These are phyloP conservation scores for Saccharata proteae DNA, from an alignment of 2,329 filamentous ascomycete genomes.

Conservation along the genomic window DNA sequence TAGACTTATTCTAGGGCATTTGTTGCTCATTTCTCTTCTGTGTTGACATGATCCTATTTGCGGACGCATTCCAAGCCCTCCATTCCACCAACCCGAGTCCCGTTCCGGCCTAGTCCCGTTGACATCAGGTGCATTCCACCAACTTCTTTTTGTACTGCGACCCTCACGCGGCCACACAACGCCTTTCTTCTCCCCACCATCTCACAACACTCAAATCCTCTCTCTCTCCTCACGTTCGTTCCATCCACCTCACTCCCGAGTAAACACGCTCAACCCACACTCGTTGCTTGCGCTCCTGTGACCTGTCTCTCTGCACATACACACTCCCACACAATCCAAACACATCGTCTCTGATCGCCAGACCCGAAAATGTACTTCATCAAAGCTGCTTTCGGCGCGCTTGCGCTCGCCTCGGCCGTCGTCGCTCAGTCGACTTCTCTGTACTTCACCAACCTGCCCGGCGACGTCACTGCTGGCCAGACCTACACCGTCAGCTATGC, in stretches of 20 bases:
- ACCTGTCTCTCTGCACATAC: background rate
- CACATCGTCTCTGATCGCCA: background rate
- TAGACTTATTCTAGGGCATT: no score
- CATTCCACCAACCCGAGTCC: background rate
- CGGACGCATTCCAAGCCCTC: conserved; percentile 1
- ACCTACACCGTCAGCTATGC: conserved; percentile 37
- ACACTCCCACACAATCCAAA: background rate
- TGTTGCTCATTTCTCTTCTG: no score
- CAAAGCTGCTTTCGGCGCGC: conserved; percentile 33
- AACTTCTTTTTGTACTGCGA: background rate
- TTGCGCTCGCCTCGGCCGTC: conserved; percentile 26
- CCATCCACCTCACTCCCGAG: conserved; percentile 1
- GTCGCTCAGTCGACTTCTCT: conserved; percentile 30
- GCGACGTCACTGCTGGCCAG: conserved; percentile 36
- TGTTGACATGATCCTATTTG: no score
- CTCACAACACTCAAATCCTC: no score
- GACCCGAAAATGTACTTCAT: conserved; percentile 39
- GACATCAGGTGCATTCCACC: background rate
- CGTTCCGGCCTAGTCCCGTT: conserved; percentile 4
- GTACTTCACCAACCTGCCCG: conserved; percentile 38
- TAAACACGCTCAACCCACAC: conserved; percentile 5
- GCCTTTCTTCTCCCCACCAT: no score
- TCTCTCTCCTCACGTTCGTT: conserved; percentile 3
- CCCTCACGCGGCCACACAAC: no score
- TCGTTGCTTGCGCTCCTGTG: background rate